phyloP scores from a whole-genome alignment of 2,329 filamentous ascomycete species.

The Emydomyces testavorans region DNA sequence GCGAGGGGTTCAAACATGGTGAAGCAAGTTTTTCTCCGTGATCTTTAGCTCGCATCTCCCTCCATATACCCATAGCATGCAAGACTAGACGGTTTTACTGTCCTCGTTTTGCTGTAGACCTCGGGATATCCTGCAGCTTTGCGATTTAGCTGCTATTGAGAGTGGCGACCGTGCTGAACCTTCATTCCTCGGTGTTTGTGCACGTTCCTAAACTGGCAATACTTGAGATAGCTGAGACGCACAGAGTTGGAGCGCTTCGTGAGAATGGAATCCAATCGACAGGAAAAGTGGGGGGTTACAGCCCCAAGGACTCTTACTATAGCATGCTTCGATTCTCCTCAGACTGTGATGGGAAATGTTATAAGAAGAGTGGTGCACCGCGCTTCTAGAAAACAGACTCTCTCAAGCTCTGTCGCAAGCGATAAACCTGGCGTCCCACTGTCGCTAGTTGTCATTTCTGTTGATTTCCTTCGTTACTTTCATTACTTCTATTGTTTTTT shows the following conservation, averaged over 20 bases:
- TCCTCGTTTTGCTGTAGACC: background rate
- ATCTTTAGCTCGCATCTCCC: too few species aligned
- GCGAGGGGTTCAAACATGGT: too few species aligned
- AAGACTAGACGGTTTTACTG: background rate
- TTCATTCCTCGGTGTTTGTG: background rate
- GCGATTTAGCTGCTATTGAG: background rate
- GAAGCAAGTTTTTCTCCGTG: too few species aligned
- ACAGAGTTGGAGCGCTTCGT: conserved; percentile 4
- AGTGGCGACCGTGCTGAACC: background rate
- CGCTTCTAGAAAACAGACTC: background rate
- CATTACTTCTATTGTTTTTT: too few species aligned
- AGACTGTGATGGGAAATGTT: too few species aligned
- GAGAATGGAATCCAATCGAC: background rate
- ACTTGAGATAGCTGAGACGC: conserved; percentile 5
- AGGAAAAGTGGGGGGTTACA: background rate
- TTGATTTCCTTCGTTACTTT: too few species aligned
- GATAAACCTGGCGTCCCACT: background rate
- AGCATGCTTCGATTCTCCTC: background rate
- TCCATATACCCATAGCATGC: background rate
- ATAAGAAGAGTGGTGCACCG: conserved; percentile 4
- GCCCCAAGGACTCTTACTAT: background rate
- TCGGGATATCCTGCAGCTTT: background rate
- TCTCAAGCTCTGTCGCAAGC: background rate
- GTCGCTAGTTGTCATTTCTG: background rate
- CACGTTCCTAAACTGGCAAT: background rate